Percentiles rank a stretch among this genome's conserved stretches.
phyloP scores from a whole-genome alignment of 805 yeast species.

The Torulaspora indica region DNA sequence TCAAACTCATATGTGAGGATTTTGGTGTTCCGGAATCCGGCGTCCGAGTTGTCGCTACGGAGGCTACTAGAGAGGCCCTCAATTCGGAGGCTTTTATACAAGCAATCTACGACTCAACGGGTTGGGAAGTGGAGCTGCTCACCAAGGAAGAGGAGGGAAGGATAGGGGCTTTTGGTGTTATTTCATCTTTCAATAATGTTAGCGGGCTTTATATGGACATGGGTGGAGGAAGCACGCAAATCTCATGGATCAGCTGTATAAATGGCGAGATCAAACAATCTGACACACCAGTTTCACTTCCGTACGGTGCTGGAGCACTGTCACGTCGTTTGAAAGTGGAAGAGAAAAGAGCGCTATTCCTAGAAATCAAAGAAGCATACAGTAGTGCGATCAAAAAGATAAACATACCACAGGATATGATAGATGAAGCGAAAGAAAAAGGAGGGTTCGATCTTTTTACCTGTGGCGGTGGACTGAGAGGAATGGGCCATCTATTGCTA shows the following conservation, averaged over 20 bases:
- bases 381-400: constrained; percentile 48
- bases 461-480: constrained; percentile 73
- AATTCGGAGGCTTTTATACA: constrained; percentile 56
- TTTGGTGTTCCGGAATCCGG: constrained; percentile 62
- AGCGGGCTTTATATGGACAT: constrained; percentile 68
- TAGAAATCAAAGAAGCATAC: constrained; percentile 50
- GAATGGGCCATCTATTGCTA: constrained; percentile 58
- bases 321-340: constrained; percentile 52
- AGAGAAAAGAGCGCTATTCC: constrained; percentile 44
- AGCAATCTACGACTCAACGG: constrained; percentile 53
- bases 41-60: constrained; percentile 67
- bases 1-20: constrained; percentile 64
- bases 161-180: constrained; percentile 68
- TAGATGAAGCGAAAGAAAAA: constrained; percentile 46
- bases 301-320: constrained; percentile 70
- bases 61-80: constrained; percentile 66
- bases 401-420: constrained; percentile 48
- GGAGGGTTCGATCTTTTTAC: constrained; percentile 63
- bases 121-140: constrained; percentile 60
- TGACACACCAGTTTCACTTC: constrained; percentile 55
- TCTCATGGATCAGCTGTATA: constrained; percentile 61
- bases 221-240: constrained; percentile 66
- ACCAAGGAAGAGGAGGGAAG: constrained; percentile 62
- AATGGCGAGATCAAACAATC: constrained; percentile 54
- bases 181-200: constrained; percentile 62